phyloP scores from a whole-genome alignment of 805 yeast genomes.

The Saturnispora galanensis region DNA sequence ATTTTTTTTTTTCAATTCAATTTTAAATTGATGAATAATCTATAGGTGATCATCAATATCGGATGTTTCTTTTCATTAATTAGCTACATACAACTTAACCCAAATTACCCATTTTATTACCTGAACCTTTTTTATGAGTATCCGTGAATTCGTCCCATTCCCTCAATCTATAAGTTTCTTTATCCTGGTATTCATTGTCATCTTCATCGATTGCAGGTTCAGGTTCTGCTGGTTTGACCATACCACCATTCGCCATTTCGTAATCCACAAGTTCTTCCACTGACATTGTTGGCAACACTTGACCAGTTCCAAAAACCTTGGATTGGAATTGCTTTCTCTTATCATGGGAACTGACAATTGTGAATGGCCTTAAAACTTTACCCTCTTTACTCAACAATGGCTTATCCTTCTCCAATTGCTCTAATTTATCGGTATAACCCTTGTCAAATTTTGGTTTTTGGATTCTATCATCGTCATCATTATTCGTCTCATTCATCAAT shows the following conservation, averaged over 20 bases:
- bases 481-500: slow-evolving; percentile 6
- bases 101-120: slow-evolving; percentile 62
- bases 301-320: slow-evolving; percentile 86
- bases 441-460: slow-evolving; percentile 23
- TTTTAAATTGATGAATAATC: too few species aligned
- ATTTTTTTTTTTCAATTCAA: too few species aligned
- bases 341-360: slow-evolving; percentile 41
- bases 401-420: slow-evolving; percentile 36
- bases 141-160: slow-evolving; percentile 94
- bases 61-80: background rate
- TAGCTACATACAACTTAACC: slow-evolving; percentile 30
- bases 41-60: too few species aligned
- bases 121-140: slow-evolving; percentile 76
- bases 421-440: slow-evolving; percentile 48
- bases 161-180: slow-evolving; percentile 64
- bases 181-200: slow-evolving; percentile 47
- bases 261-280: slow-evolving; percentile 86
- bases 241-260: slow-evolving; percentile 78
- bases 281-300: slow-evolving; percentile 84
- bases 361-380: slow-evolving; percentile 75
- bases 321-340: slow-evolving; percentile 44
- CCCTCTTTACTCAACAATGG: slow-evolving; percentile 59
- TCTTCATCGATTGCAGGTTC: slow-evolving; percentile 50
- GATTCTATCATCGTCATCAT: slow-evolving; percentile 6
- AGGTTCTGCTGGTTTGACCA: slow-evolving; percentile 37